Percentiles rank a stretch among this genome's conserved stretches.
Evolutionary conservation across 192 early-diverging fungal species (phyloP).

Genomic region (Funneliformis geosporum): DNA sequence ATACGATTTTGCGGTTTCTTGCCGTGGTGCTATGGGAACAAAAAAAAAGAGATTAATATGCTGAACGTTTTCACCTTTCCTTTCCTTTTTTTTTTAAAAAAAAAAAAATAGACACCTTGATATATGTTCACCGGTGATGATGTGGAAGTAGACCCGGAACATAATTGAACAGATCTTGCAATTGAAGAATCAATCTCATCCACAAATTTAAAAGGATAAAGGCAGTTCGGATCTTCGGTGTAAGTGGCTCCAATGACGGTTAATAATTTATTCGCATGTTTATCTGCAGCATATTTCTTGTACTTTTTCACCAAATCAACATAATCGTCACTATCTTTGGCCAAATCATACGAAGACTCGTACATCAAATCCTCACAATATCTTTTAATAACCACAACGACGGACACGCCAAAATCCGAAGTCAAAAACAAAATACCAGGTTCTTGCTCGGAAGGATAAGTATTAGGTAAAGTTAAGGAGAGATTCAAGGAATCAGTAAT

Average conservation of each 20-base stretch:
- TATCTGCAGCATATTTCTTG: slow-evolving; percentile 9
- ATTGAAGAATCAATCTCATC: slow-evolving; percentile 7
- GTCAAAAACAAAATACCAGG: background rate
- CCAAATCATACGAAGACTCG: background rate
- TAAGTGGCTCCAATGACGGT: slow-evolving; percentile 10
- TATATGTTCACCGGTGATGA: background rate
- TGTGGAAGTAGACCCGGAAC: background rate
- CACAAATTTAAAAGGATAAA: slow-evolving; percentile 9
- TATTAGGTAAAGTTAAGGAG: background rate
- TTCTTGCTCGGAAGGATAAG: background rate
- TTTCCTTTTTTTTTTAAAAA: no score
- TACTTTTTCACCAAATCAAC: background rate
- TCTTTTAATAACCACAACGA: background rate
- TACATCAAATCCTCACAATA: background rate
- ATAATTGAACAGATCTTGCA: background rate
- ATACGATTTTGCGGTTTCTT: background rate
- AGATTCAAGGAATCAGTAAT: background rate
- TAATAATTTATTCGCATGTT: slow-evolving; percentile 19
- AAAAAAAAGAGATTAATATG: background rate
- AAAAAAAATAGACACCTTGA: background rate
- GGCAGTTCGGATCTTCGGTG: background rate
- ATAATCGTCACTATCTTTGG: background rate
- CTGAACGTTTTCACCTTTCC: no score
- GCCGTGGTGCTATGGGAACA: background rate
- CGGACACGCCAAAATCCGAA: slow-evolving; percentile 6